Percentiles rank a stretch among this genome's conserved stretches.
Evolutionary conservation across 371 early-diverging fungal species (phyloP).

Genomic region (Saksenaea oblongispora): DNA sequence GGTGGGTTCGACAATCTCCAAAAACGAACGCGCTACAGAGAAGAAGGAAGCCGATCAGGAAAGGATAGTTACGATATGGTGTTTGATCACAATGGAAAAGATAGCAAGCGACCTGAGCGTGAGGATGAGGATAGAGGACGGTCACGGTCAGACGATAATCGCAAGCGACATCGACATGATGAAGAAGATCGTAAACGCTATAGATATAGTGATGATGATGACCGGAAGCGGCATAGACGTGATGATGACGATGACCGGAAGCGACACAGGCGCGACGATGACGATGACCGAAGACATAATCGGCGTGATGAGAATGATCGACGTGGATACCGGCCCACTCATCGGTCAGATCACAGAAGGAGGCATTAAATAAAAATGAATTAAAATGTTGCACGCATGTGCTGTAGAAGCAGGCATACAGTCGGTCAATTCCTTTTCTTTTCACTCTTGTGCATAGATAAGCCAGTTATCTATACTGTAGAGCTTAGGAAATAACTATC

Average conservation of each 20-base stretch:
- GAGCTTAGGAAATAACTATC: background rate
- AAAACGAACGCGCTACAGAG: slow-evolving; percentile 48
- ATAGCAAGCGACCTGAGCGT: slow-evolving; percentile 10
- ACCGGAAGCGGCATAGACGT: slow-evolving; percentile 8
- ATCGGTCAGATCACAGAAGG: slow-evolving; percentile 7
- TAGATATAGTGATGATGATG: background rate
- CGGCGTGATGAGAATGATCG: slow-evolving; percentile 8
- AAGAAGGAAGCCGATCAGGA: slow-evolving; percentile 25
- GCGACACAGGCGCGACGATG: slow-evolving; percentile 2
- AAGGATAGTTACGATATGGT: slow-evolving; percentile 46
- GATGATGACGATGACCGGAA: slow-evolving; percentile 12
- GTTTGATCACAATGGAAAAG: slow-evolving; percentile 33
- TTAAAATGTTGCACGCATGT: background rate
- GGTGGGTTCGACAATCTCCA: slow-evolving; percentile 55
- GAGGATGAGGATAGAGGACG: slow-evolving; percentile 3
- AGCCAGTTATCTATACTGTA: background rate
- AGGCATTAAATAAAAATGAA: background rate
- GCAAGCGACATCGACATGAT: slow-evolving; percentile 15
- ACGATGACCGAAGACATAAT: slow-evolving; percentile 6
- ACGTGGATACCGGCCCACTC: background rate
- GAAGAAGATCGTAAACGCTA: background rate
- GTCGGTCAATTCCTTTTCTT: background rate
- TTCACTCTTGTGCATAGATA: background rate
- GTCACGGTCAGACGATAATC: slow-evolving; percentile 6
- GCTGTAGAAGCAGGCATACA: background rate